phyloP scores from a whole-genome alignment of 1,139 yeast genomes.

The Kodamaea suecica region DNA sequence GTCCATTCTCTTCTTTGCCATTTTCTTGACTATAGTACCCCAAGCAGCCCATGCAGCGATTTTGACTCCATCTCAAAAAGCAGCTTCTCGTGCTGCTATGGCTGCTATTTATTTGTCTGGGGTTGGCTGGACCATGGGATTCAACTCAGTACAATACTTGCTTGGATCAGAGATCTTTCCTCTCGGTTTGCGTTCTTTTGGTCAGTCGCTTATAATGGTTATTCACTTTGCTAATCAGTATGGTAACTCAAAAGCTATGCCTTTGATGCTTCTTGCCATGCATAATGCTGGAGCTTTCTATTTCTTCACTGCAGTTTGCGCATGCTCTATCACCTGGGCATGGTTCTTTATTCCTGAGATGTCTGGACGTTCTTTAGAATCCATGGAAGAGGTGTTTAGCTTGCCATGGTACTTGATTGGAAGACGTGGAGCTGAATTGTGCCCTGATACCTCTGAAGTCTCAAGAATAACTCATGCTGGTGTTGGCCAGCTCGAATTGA shows the following conservation, averaged over 20 bases:
- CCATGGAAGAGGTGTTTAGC: constrained; percentile 26
- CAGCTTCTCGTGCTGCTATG: constrained; percentile 21
- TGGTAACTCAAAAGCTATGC: constrained; percentile 25
- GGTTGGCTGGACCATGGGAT: constrained; percentile 26
- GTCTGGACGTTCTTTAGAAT: constrained; percentile 24
- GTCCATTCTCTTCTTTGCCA: constrained; percentile 20
- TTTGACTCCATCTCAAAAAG: constrained; percentile 15
- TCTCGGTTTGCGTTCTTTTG: constrained; percentile 23
- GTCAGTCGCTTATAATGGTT: constrained; percentile 23
- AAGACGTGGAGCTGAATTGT: constrained; percentile 21
- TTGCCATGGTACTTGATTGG: constrained; percentile 27
- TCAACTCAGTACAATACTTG: constrained; percentile 24
- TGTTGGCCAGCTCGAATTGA: no score
- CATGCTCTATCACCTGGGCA: constrained; percentile 19
- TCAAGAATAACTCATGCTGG: constrained; percentile 9
- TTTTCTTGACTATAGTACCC: constrained; percentile 21
- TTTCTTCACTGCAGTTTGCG: constrained; percentile 19
- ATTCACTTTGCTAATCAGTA: constrained; percentile 25
- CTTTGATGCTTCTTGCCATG: constrained; percentile 21
- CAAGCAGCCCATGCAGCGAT: constrained; percentile 15
- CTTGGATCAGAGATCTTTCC: constrained; percentile 25
- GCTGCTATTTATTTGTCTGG: constrained; percentile 23
- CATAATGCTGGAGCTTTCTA: constrained; percentile 20
- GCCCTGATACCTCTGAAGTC: constrained; percentile 24
- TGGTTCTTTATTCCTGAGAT: constrained; percentile 26